These are phyloP conservation scores for Dendrostoma leiphaemia DNA, from an alignment of 2,329 filamentous ascomycete species.

Conservation along the genomic window DNA sequence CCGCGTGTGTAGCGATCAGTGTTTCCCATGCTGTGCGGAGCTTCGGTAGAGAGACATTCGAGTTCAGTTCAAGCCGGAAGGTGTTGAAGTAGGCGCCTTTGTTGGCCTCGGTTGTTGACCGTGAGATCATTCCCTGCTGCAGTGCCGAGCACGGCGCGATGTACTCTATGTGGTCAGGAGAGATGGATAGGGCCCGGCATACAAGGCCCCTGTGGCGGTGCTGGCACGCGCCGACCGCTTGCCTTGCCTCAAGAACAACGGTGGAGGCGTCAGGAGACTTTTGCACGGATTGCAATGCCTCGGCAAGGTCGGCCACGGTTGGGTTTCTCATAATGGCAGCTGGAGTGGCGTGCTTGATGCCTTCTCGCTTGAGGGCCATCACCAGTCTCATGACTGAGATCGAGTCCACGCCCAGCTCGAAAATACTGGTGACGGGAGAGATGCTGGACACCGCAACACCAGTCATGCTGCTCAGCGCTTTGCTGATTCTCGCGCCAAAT, in stretches of 20 bases:
- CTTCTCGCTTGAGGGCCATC: constrained; percentile 58
- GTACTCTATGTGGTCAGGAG: constrained; percentile 59
- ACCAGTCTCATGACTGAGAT: constrained; percentile 76
- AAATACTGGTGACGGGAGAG: constrained; percentile 63
- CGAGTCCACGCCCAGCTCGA: constrained; percentile 85
- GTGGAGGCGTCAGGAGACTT: constrained; percentile 17
- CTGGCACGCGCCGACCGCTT: constrained; percentile 61
- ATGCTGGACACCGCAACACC: constrained; percentile 43
- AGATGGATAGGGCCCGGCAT: constrained; percentile 50
- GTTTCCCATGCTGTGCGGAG: constrained; percentile 58
- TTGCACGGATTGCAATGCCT: constrained; percentile 28
- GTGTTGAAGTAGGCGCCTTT: constrained; percentile 71
- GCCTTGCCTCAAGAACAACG: constrained; percentile 48
- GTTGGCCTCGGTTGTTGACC: constrained; percentile 55
- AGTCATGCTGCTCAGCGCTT: constrained; percentile 53
- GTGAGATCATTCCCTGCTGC: constrained; percentile 82
- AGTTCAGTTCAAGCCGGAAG: constrained; percentile 60
- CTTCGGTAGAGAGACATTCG: constrained; percentile 38
- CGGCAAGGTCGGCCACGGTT: constrained; percentile 45
- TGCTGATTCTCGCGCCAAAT: constrained; percentile 47
- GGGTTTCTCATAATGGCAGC: constrained; percentile 66
- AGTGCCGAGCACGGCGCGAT: constrained; percentile 81
- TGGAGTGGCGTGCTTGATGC: constrained; percentile 60
- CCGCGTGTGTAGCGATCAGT: constrained; percentile 52
- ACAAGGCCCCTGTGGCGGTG: constrained; percentile 57